These are phyloP conservation scores for Senna tora DNA, from an alignment of 306 rosid genomes.

Conservation along the genomic window DNA sequence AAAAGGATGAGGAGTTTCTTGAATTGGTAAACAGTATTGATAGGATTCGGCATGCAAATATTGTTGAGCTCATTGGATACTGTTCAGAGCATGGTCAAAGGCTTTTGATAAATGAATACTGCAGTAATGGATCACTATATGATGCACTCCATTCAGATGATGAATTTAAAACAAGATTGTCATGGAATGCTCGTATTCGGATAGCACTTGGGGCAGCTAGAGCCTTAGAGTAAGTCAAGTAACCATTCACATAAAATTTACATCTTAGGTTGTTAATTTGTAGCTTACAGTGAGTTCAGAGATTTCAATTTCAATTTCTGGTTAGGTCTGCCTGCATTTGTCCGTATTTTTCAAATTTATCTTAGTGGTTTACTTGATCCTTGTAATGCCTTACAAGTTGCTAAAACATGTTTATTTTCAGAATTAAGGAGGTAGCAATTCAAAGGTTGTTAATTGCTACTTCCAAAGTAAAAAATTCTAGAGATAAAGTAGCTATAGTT, in stretches of 20 bases:
- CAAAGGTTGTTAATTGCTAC: not conserved
- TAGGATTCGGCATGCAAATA: constrained; percentile 75
- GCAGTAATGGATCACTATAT: constrained; percentile 75
- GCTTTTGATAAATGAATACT: constrained; percentile 84
- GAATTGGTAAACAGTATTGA: constrained; percentile 76
- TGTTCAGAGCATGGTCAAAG: constrained; percentile 87
- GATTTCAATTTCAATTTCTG: constrained; percentile 19
- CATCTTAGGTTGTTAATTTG: constrained; percentile 21
- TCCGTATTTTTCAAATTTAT: not conserved
- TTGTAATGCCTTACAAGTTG: not conserved
- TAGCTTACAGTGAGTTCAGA: constrained; percentile 24
- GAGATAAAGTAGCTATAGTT: constrained; percentile 16
- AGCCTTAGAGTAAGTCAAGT: constrained; percentile 82
- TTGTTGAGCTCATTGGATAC: constrained; percentile 81
- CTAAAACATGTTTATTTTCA: not conserved
- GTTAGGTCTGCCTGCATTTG: constrained; percentile 21
- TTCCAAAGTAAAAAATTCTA: constrained; percentile 15
- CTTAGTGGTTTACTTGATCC: not conserved
- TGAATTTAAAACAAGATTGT: constrained; percentile 60
- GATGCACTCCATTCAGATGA: constrained; percentile 78
- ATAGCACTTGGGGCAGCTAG: constrained; percentile 96
- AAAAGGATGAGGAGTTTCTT: constrained; percentile 76
- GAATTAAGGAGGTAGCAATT: constrained; percentile 14
- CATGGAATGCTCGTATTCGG: constrained; percentile 85
- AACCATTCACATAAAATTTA: constrained; percentile 4